A percentile compares a stretch with the other conserved stretches of the same genome.
Conservation (phyloP, 192 early-diverging fungal species). For the Backusella westeae region DNA sequence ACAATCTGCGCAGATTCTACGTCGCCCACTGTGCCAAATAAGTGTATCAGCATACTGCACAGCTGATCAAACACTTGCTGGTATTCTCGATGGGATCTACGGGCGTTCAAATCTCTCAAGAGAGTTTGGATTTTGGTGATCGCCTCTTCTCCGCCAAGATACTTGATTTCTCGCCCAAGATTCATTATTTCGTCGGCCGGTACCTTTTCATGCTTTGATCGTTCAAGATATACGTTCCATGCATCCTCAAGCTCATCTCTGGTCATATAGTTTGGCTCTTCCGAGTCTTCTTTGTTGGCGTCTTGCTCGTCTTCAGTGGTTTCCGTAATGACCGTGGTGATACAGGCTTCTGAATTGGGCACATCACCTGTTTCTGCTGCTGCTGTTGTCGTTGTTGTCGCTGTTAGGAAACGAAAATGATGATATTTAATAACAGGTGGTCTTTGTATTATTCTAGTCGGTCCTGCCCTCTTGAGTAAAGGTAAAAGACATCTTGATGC, state of each 20-base stretch:
- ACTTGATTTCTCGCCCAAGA: not conserved
- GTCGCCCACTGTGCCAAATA: slow-evolving; percentile 6
- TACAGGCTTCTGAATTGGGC: not conserved
- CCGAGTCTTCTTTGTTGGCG: not conserved
- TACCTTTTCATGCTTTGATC: not conserved
- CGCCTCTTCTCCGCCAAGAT: not conserved
- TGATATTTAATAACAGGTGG: not conserved
- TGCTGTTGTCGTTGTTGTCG: not conserved
- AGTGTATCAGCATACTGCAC: slow-evolving; percentile 31
- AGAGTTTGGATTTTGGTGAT: not conserved
- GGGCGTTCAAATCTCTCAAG: slow-evolving; percentile 10
- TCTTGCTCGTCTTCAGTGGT: not conserved
- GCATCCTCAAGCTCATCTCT: not conserved
- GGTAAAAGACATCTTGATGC: not conserved
- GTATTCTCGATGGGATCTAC: not conserved
- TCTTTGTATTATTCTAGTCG: not conserved
- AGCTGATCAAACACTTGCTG: not conserved
- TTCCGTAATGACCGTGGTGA: not conserved
- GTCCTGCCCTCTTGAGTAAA: not conserved
- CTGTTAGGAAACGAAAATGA: not conserved
- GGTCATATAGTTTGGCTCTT: not conserved
- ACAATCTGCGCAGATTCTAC: slow-evolving; percentile 14
- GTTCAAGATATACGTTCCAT: slow-evolving; percentile 9
- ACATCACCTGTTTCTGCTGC: not conserved
- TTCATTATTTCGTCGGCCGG: slow-evolving; percentile 2